Base-by-base conservation (phyloP, 495 filamentous ascomycete species). In the Lasiosphaeria hispida region DNA sequence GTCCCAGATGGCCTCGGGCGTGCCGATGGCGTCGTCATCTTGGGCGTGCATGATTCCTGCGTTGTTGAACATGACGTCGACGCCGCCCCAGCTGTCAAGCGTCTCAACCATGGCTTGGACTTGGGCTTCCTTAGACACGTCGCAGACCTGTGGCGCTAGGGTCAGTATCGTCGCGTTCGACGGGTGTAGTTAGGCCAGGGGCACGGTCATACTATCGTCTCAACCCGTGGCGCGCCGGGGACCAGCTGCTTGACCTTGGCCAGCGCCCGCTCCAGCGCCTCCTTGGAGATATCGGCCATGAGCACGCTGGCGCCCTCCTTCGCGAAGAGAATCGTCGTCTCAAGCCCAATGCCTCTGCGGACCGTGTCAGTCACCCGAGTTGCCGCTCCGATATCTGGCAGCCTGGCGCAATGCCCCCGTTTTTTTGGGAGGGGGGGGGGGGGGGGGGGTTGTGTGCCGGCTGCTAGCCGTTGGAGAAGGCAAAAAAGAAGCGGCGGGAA, bases 51-150 rank as follows among this genome's bases (percentile, higher is more conserved):
- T 98, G 69, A 98, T 98, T 14, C 94, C 94, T 0, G 94, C 94
- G 69, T 98, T 98, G 82, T 98, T 98, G 84, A 96, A 98, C 60
- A 98, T 89, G 63, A 97, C 80, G 70, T 98, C 94, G 0, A 91
- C 76, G n/a, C 94, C 94, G 63, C 92, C 93, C 91, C 90, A 96
- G 45, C 75, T 58, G 66, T 97, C 92, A 47, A 91, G 70, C 1
- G 77, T 71, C 54, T 85, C 83, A n/a, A 96, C 80, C 60, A 84
- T 77, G 33, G 86, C 82, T 60, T 87, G 72, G 18, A 96, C 84
- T 34, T 90, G 80, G 57, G 78, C 64, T 73, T 96, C 92, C 63
- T 90, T 89, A 45, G 81, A 80, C 19, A 86, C 83, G 63, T 86
- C 79, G 60, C 80, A 82, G 36, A 75, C 51, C 81, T 85, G 63